Percentiles rank a stretch among this genome's conserved stretches.
phyloP scores from a whole-genome alignment of 805 yeast species.

The Zygosaccharomyces gambellarensis region DNA sequence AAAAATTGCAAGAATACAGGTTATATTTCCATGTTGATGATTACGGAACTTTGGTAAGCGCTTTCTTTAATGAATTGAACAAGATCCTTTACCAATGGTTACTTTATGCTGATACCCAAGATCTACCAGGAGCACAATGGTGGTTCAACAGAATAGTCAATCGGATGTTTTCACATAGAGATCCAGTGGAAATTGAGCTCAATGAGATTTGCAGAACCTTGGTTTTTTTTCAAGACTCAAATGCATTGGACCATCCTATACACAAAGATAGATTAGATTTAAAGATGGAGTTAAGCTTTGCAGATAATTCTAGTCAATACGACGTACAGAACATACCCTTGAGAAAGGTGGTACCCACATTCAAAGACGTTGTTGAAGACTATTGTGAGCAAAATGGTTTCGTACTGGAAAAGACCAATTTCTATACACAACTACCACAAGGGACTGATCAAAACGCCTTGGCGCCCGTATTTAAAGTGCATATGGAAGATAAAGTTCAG shows the following conservation, averaged over 20 bases:
- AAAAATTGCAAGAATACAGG: slow-evolving; percentile 12
- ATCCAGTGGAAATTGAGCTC: slow-evolving; percentile 14
- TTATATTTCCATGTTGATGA: slow-evolving; percentile 11
- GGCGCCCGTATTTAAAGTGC: slow-evolving; percentile 25
- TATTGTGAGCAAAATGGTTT: slow-evolving; percentile 51
- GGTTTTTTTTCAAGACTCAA: slow-evolving; percentile 10
- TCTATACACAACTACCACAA: slow-evolving; percentile 21
- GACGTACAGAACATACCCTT: slow-evolving; percentile 37
- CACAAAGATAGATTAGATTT: slow-evolving; percentile 24
- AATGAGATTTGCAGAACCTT: slow-evolving; percentile 11
- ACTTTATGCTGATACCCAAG: slow-evolving; percentile 13
- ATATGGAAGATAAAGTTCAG: background rate
- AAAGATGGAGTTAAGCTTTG: slow-evolving; percentile 3
- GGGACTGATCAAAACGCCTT: slow-evolving; percentile 25
- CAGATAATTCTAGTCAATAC: slow-evolving; percentile 4
- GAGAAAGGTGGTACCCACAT: slow-evolving; percentile 42
- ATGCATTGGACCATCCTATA: slow-evolving; percentile 9
- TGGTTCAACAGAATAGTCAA: slow-evolving; percentile 28
- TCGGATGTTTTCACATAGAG: slow-evolving; percentile 6
- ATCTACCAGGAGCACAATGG: slow-evolving; percentile 10
- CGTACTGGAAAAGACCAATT: slow-evolving; percentile 17
- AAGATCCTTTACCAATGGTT: slow-evolving; percentile 25
- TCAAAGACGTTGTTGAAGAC: slow-evolving; percentile 61
- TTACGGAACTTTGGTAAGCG: slow-evolving; percentile 10
- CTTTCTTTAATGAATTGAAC: slow-evolving; percentile 23